phyloP scores from a whole-genome alignment of 2,329 filamentous ascomycete species.

The Elsinoe perseae region DNA sequence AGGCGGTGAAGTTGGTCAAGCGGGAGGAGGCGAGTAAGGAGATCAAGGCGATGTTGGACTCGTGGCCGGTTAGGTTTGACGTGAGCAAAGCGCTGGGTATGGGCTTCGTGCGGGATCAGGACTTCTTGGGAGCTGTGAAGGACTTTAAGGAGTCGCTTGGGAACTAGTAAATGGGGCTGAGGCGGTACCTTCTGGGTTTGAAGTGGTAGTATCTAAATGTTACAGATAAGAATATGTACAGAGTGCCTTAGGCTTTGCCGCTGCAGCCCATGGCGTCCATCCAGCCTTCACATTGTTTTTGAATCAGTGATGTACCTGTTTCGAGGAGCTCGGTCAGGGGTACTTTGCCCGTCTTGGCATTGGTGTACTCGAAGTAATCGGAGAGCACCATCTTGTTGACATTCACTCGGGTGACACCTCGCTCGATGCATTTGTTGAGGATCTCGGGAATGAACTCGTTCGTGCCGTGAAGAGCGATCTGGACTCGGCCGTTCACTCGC shows the following conservation, averaged over 20 bases:
- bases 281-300: conserved; percentile 48
- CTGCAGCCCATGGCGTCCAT: conserved; percentile 45
- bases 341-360: conserved; percentile 43
- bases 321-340: conserved; percentile 49
- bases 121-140: conserved; percentile 40
- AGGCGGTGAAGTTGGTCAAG: conserved; percentile 43
- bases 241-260: conserved; percentile 28
- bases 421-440: conserved; percentile 47
- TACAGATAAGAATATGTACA: not conserved
- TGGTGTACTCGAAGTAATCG: conserved; percentile 42
- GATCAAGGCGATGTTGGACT: conserved; percentile 47
- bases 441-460: conserved; percentile 51
- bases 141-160: conserved; percentile 34
- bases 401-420: conserved; percentile 51
- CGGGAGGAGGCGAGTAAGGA: conserved; percentile 45
- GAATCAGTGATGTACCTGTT: conserved; percentile 47
- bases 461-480: conserved; percentile 51
- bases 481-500: conserved; percentile 42
- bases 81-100: conserved; percentile 48
- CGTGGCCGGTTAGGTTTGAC: conserved; percentile 51
- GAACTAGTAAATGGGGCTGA: conserved; percentile 17
- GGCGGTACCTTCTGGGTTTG: not conserved
- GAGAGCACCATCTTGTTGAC: conserved; percentile 52
- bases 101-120: conserved; percentile 44
- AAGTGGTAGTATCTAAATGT: not conserved